Conservation (phyloP, 2,329 filamentous ascomycete species). For the Pyrenochaeta sp. region DNA sequence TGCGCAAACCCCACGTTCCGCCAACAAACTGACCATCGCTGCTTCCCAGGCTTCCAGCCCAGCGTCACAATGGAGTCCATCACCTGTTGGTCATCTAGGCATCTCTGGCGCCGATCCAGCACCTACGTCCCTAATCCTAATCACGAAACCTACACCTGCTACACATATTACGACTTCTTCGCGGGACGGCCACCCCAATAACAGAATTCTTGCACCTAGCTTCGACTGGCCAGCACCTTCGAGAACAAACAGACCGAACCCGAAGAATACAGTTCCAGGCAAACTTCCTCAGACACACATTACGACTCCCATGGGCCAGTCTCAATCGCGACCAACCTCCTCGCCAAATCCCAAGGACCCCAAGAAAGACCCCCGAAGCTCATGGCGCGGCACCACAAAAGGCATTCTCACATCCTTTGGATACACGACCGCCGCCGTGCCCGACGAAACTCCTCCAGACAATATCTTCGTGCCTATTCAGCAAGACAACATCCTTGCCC, state of each 20-base stretch:
- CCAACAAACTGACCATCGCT: slow-evolving; percentile 5
- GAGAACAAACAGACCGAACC: neutral
- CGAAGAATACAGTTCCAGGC: neutral
- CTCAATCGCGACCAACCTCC: slow-evolving; percentile 2
- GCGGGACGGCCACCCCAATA: too few relatives aligned
- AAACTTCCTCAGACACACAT: neutral
- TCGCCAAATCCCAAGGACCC: neutral
- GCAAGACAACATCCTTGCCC: slow-evolving; percentile 49
- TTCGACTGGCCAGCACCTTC: neutral
- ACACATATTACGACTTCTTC: neutral
- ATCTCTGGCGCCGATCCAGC: too few relatives aligned
- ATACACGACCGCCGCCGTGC: neutral
- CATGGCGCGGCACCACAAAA: slow-evolving; percentile 17
- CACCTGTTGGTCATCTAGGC: neutral
- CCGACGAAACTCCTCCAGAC: slow-evolving; percentile 24
- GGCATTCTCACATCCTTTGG: slow-evolving; percentile 20
- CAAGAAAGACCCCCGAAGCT: slow-evolving; percentile 8
- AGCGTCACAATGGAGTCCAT: slow-evolving; percentile 1
- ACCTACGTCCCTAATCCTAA: neutral
- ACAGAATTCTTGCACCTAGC: neutral
- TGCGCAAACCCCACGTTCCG: slow-evolving; percentile 18
- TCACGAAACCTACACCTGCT: neutral
- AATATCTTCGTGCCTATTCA: slow-evolving; percentile 54
- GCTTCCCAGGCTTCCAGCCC: slow-evolving; percentile 7
- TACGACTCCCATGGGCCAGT: slow-evolving; percentile 14